Evolutionary conservation across 176 grass and related monocot genomes (phyloP).

Genomic region (Eragrostis curvula): DNA sequence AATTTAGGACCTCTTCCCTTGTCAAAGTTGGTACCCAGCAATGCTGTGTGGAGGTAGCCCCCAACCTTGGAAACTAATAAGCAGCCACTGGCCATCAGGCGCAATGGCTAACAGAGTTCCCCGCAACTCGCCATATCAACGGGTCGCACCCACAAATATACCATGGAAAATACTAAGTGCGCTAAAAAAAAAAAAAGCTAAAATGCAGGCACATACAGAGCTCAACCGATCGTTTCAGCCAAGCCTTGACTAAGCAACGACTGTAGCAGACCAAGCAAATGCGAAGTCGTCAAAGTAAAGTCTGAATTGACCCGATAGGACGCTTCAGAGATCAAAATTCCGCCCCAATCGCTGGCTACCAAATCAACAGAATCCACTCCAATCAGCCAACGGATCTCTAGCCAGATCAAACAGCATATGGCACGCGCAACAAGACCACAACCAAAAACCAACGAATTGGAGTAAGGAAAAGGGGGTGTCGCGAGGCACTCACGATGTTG

Average conservation of each 20-base stretch:
- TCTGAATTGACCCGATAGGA: slow-evolving; percentile 14
- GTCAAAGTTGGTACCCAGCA: not conserved
- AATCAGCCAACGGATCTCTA: slow-evolving; percentile 58
- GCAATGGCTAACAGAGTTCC: too few species aligned
- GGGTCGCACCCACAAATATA: not conserved
- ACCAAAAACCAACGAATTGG: not conserved
- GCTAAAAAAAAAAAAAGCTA: slow-evolving; percentile 27
- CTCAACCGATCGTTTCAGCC: slow-evolving; percentile 6
- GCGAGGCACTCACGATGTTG: slow-evolving; percentile 70
- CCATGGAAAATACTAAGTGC: not conserved
- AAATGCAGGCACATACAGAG: slow-evolving; percentile 31
- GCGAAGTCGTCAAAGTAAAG: slow-evolving; percentile 17
- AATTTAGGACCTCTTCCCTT: not conserved
- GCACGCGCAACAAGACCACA: slow-evolving; percentile 5
- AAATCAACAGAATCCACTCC: slow-evolving; percentile 34
- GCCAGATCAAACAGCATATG: slow-evolving; percentile 38
- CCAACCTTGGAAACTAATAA: not conserved
- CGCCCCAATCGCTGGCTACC: slow-evolving; percentile 14
- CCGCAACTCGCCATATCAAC: not conserved
- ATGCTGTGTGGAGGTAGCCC: not conserved
- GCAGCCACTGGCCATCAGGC: not conserved
- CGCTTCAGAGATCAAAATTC: slow-evolving; percentile 16
- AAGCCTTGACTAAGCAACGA: slow-evolving; percentile 27
- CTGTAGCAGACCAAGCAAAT: slow-evolving; percentile 37
- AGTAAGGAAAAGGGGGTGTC: not conserved